Base-by-base conservation (phyloP, 2,329 filamentous ascomycete species). In the Cercospora sp. region DNA sequence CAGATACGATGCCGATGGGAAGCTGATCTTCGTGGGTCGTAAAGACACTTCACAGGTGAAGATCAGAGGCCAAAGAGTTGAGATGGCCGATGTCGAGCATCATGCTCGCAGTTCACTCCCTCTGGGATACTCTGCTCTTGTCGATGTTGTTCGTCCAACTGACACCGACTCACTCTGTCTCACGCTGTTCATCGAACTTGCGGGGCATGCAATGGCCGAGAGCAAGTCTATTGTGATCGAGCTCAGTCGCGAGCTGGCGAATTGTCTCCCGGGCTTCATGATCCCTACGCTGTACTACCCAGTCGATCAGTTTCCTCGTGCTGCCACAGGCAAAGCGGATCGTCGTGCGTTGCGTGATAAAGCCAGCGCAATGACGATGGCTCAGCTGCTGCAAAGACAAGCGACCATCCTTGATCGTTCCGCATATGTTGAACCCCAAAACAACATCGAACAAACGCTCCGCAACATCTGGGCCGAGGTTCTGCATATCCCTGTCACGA, bases 11-110 rank as follows among this genome's bases (percentile, higher is more conserved):
- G 75, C 78, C 8, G 84, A 88, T 61, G 85, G 85, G 1, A 75
- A 75, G n/a, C 83, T 89, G 45, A 77, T 84, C 8, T 89, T 87
- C 68, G 81, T 89, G 45, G 88, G 88, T 16, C 83, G 90, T 37
- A 89, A 88, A 72, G 68, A 73, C 24, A 65, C 66, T 24, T 85
- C 85, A n/a, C 89, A 89, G 76, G 85, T 90, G 65, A 91, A 92
- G 78, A 79, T 91, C 30, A 82, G 85, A 10, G 91, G 91, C 28
- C 89, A 87, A 71, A 81, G 89, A 65, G 85, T 90, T 62, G 91
- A 89, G 78, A 81, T 89, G 61, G 83, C 80, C 10, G 85, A 83
- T 74, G 84, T 84, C 63, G 85, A 82, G 74, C 13, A 79, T 77
- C 13, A 78, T 40, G 37, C 45, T 12, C 63, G 63, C 18, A 21